Percentiles rank a stretch among this genome's conserved stretches.
Evolutionary conservation across 441 rosid species (phyloP).

Genomic region (Arabidopsis hybrid): DNA sequence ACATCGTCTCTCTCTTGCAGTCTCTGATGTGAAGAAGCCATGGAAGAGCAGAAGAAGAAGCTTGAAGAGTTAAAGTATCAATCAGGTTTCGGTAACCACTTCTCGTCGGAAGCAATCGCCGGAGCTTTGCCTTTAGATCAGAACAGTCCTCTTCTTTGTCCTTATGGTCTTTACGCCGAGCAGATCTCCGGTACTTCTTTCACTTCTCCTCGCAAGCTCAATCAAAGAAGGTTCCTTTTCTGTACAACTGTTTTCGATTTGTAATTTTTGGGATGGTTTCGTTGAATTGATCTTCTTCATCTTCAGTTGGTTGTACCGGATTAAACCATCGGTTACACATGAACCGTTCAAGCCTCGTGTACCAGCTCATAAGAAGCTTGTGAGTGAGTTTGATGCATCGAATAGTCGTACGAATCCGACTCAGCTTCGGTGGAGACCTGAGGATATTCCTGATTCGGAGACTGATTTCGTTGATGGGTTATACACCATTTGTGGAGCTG

Average conservation of each 20-base stretch:
- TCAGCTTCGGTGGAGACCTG: conserved; percentile 95
- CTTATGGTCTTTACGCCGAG: conserved; percentile 92
- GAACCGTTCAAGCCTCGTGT: conserved; percentile 83
- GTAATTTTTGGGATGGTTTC: background rate
- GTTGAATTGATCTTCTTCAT: background rate
- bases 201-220: conserved; percentile 86
- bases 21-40: conserved; percentile 24
- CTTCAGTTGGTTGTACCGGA: conserved; percentile 85
- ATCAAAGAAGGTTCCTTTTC: conserved; percentile 64
- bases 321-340: conserved; percentile 94
- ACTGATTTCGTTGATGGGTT: conserved; percentile 87
- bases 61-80: conserved; percentile 53
- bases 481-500: conserved; percentile 89
- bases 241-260: background rate
- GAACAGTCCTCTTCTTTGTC: conserved; percentile 89
- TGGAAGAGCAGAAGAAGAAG: conserved; percentile 40
- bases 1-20: background rate
- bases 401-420: conserved; percentile 80
- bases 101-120: conserved; percentile 79
- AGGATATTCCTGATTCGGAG: conserved; percentile 65
- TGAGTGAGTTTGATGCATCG: conserved; percentile 80
- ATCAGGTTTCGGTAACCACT: conserved; percentile 76
- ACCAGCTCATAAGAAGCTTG: conserved; percentile 69
- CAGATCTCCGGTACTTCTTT: conserved; percentile 97
- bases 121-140: conserved; percentile 84